Percentiles rank a stretch among this genome's conserved stretches.
Conservation (phyloP, 2,329 filamentous ascomycete species). For the Pestalotiopsis fici region DNA sequence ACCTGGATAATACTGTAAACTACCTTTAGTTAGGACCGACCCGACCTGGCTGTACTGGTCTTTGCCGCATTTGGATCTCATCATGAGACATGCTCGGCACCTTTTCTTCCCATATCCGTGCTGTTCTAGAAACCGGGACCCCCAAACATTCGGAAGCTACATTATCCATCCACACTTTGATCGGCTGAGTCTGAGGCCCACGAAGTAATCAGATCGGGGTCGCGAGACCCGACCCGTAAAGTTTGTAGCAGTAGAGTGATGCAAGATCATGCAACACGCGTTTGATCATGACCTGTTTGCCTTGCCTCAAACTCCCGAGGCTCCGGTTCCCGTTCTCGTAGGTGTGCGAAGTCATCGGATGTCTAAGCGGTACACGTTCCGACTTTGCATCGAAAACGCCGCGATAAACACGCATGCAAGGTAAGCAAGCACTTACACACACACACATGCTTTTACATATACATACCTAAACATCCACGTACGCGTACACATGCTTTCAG, state of each 20-base stretch:
- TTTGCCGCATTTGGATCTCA: not conserved
- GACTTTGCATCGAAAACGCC: not conserved
- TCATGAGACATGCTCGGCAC: not conserved
- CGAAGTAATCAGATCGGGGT: not conserved
- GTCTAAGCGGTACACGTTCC: not conserved
- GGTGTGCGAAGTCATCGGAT: not conserved
- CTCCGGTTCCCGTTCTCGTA: not conserved
- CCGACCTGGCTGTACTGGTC: not conserved
- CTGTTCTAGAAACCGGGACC: not conserved
- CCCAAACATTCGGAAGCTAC: not conserved
- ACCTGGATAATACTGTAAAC: no score
- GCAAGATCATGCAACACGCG: not conserved
- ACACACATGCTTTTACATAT: not conserved
- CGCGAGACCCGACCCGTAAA: not conserved
- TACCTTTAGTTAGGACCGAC: not conserved
- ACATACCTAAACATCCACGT: not conserved
- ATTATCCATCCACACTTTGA: not conserved
- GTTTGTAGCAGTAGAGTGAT: not conserved
- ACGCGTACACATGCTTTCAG: not conserved
- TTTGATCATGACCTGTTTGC: not conserved
- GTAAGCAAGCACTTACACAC: not conserved
- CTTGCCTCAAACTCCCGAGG: not conserved
- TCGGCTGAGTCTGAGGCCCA: not conserved
- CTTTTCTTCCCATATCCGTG: not conserved
- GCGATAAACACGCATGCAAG: not conserved